Evolutionary conservation across 352 stramenopile genomes (phyloP).

Genomic region (Pythium aphanidermatum): DNA sequence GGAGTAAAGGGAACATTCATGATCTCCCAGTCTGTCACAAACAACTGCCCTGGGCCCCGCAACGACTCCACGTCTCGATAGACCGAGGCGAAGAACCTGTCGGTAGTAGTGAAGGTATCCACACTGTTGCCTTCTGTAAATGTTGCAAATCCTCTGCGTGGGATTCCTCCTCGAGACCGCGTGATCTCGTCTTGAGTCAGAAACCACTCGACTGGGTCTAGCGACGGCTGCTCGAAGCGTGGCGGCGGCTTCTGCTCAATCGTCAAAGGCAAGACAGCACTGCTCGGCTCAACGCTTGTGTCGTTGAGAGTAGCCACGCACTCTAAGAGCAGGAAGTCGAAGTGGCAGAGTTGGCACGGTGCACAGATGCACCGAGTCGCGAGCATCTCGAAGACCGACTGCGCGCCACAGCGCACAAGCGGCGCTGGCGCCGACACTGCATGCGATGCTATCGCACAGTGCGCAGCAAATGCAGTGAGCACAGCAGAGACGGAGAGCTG

Average conservation of each 20-base stretch:
- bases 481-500: no score
- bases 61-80: slow-evolving; percentile 18
- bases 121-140: slow-evolving; percentile 20
- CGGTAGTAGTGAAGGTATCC: slow-evolving; percentile 19
- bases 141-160: slow-evolving; percentile 12
- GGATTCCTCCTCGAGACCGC: slow-evolving; percentile 16
- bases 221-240: slow-evolving; percentile 19
- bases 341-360: slow-evolving; percentile 25
- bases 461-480: no score
- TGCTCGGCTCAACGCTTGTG: not conserved
- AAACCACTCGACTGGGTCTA: slow-evolving; percentile 23
- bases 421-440: no score
- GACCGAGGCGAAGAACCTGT: slow-evolving; percentile 25
- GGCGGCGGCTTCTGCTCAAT: not conserved
- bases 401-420: not conserved
- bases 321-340: slow-evolving; percentile 14
- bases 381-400: slow-evolving; percentile 18
- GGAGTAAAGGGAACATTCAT: slow-evolving; percentile 20
- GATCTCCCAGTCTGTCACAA: slow-evolving; percentile 21
- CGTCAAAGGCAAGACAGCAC: no score
- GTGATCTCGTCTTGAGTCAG: slow-evolving; percentile 26
- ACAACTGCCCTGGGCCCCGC: slow-evolving; percentile 1
- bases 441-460: no score
- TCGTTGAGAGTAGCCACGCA: slow-evolving; percentile 12
- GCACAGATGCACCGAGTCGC: slow-evolving; percentile 24